Evolutionary conservation across 225 moss, liverwort and hornwort genomes (phyloP), one percentile per base, ranked within the genome.

Genomic region (Pleurozium schreberi): DNA sequence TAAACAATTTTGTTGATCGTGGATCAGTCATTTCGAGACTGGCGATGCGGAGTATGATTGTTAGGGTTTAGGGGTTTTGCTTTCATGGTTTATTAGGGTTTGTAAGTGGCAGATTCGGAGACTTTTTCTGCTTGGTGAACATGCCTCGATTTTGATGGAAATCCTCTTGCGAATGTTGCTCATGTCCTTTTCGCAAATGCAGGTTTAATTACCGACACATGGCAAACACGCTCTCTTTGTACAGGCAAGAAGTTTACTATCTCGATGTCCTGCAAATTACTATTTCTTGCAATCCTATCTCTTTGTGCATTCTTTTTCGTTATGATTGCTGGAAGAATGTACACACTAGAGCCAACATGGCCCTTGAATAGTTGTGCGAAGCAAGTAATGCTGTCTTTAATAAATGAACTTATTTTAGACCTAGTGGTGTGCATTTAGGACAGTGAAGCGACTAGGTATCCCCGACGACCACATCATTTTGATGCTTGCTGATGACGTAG

Each of bases 401-500:
- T 28, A 52, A 22, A 52, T 60, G 69, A 88, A 90, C 90, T 92
- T 75, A 92, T 92, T 75, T 42, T 65, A 87, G 86, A 83, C n/a
- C 84, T 82, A 78, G 85, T 90, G 87, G 85, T 85, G 84, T 95
- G 89, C 86, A 85, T 94, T 87, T 95, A 97, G 96, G 95, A 99
- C 97, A 89, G 97, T 97, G 89, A 97, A 96, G 90, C 96, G 98
- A 89, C 91, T 97, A 77, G 97, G 97, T 83, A 97, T 99, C 83
- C 95, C 97, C 42, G 97, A 96, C 89, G 96, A 97, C 84, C 96
- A 96, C 85, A 99, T 97, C 90, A 97, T 97, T 87, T 91, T 99
- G 93, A 99, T 97, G 98, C 96, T 99, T 84, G 96, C 98, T 43
- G 97, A 99, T 89, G 98, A 99, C 75, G 95, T 96, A 89, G 97